Conservation (phyloP, 108 stramenopile species). For the Fragilaria crotonensis region DNA sequence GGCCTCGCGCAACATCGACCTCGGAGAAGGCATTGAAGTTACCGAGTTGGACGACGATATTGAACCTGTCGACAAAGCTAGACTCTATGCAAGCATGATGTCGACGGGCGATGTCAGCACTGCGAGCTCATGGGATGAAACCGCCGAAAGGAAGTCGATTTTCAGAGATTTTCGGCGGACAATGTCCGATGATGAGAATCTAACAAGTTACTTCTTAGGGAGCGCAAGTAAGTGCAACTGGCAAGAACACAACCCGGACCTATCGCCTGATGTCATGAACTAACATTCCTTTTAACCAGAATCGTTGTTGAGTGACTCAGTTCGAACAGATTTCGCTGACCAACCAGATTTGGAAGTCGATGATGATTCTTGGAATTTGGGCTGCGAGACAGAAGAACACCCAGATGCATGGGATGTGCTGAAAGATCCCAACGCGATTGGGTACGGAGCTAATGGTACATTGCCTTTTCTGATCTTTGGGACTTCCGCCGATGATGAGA, state of each 20-base stretch:
- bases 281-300: not conserved
- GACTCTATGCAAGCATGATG: not conserved
- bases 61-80: not conserved
- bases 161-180: not conserved
- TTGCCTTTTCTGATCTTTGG: slow-evolving; percentile 65
- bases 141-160: not conserved
- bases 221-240: not conserved
- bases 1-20: slow-evolving; percentile 24
- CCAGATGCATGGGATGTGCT: slow-evolving; percentile 70
- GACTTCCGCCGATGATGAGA: slow-evolving; percentile 49
- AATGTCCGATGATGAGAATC: not conserved
- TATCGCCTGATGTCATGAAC: not conserved
- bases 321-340: slow-evolving; percentile 8
- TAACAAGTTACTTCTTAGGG: not conserved
- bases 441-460: slow-evolving; percentile 63
- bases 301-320: not conserved
- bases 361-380: slow-evolving; percentile 14
- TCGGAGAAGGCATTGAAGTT: slow-evolving; percentile 50
- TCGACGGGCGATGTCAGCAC: not conserved
- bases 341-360: slow-evolving; percentile 21
- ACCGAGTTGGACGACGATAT: slow-evolving; percentile 7
- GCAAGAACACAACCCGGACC: not conserved
- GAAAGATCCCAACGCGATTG: slow-evolving; percentile 62
- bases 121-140: not conserved
- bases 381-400: no score